Evolutionary conservation across 129 eudicot species (phyloP), one percentile per base, ranked within the genome.

Genomic region (Flaveria linearis): DNA sequence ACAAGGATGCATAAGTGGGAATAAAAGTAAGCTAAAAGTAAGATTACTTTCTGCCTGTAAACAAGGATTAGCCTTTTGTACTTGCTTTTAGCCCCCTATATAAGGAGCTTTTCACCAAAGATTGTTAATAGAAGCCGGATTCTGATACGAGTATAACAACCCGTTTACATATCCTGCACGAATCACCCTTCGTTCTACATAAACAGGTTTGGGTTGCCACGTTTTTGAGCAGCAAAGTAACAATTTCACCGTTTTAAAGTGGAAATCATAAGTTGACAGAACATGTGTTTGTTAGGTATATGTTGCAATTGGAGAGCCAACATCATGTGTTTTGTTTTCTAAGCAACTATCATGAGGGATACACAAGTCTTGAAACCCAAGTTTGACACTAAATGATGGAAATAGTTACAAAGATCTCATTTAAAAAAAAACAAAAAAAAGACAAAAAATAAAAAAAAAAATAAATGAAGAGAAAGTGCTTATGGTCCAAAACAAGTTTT

Each of bases 21-120:
- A 26, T 80, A 53, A 80, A 56, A 55, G 61, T 18, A 18, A 76
- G 72, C 62, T 15, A 79, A 79, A 80, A 73, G 83, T 50, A 39
- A 66, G 13, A 55, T 66, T 9, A 73, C 79, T 80, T 80, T 80
- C 45, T 80, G 53, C 51, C 9, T 73, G 61, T 73, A 73, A 80
- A 73, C 84, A 80, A 80, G 62, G 79, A 65, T 80, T 73, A 73
- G 28, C 53, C 84, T 73, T 80, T 80, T 66, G 64, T 67, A 74
- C 60, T 65, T 52, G 70, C 43, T 55, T 80, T 73, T 74, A 67
- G 49, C 28, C 79, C n/a, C 43, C 45, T 61, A 73, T 66, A 80
- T 80, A 51, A 73, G 71, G 75, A 67, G 69, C 63, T 56, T 80
- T 66, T 66, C 49, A 46, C 47, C 71, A 25, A 62, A 75, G 49